Evolutionary conservation across 495 filamentous ascomycete species (phyloP).

Genomic region (Penicillium roqueforti): DNA sequence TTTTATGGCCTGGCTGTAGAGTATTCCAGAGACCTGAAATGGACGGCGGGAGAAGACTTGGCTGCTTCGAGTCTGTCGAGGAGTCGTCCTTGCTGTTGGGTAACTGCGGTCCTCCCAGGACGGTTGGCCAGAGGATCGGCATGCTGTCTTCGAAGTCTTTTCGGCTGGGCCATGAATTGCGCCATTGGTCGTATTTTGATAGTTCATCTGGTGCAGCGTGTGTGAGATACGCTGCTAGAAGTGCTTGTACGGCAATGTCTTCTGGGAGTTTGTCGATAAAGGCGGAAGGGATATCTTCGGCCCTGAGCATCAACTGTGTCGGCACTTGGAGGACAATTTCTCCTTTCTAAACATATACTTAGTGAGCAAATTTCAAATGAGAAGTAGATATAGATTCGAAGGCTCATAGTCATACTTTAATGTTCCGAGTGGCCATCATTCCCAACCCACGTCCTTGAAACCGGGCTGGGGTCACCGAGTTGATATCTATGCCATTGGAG

Average conservation of each 20-base stretch:
- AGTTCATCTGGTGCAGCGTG: conserved; percentile 37
- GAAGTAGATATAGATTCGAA: background rate
- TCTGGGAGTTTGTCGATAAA: conserved; percentile 42
- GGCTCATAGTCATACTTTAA: conserved; percentile 58
- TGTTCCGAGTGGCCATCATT: conserved; percentile 60
- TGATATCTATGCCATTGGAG: conserved; percentile 51
- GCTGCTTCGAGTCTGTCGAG: background rate
- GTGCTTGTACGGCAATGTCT: conserved; percentile 59
- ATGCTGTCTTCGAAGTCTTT: conserved; percentile 57
- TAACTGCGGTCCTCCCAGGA: conserved; percentile 25
- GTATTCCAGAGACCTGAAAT: conserved; percentile 38
- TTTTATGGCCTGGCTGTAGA: conserved; percentile 16
- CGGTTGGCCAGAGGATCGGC: conserved; percentile 64
- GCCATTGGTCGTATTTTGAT: conserved; percentile 52
- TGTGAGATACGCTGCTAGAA: conserved; percentile 67
- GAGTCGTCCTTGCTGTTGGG: conserved; percentile 8
- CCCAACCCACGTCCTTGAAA: conserved; percentile 70
- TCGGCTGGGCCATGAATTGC: conserved; percentile 60
- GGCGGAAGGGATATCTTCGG: conserved; percentile 51
- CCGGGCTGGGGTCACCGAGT: conserved; percentile 54
- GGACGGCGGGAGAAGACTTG: conserved; percentile 37
- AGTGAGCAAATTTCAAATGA: background rate
- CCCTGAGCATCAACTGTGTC: conserved; percentile 55
- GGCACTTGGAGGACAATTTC: conserved; percentile 62
- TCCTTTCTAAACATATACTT: conserved; percentile 29